Percentiles rank a stretch among this genome's conserved stretches.
phyloP scores from a whole-genome alignment of 495 filamentous ascomycete genomes.

The Pseudomonodictys pantanalensis region DNA sequence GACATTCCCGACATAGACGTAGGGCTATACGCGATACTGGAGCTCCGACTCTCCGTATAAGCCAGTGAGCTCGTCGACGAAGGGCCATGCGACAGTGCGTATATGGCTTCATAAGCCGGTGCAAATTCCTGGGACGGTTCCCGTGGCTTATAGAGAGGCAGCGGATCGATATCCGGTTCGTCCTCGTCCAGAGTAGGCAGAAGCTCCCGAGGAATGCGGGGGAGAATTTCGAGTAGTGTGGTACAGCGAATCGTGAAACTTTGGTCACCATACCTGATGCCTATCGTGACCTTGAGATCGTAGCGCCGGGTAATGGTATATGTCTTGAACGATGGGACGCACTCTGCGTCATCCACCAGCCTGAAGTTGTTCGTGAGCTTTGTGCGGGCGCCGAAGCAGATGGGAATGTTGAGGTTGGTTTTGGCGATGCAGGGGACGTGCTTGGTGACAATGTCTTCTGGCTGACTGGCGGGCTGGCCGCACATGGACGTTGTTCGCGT shows the following conservation, averaged over 20 bases:
- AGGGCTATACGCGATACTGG: no score
- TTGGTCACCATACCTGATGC: slow-evolving; percentile 6
- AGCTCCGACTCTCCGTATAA: no score
- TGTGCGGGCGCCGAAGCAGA: slow-evolving; percentile 8
- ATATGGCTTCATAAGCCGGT: slow-evolving; percentile 25
- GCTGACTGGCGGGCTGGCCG: slow-evolving; percentile 6
- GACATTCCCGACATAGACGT: no score
- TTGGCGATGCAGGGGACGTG: slow-evolving; percentile 24
- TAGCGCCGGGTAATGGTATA: slow-evolving; percentile 26
- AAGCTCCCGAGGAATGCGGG: slow-evolving; percentile 3
- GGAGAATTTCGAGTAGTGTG: slow-evolving; percentile 26
- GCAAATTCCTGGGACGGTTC: slow-evolving; percentile 13
- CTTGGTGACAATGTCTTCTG: slow-evolving; percentile 20
- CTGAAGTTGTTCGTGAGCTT: slow-evolving; percentile 23
- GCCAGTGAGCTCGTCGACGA: no score
- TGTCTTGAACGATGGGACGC: slow-evolving; percentile 24
- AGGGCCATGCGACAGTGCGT: slow-evolving; percentile 21
- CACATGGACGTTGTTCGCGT: slow-evolving; percentile 24
- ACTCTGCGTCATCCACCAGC: slow-evolving; percentile 27
- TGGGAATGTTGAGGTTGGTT: slow-evolving; percentile 5
- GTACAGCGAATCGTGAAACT: slow-evolving; percentile 15
- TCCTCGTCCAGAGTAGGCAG: not conserved
- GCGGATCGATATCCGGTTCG: slow-evolving; percentile 13
- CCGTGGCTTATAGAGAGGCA: slow-evolving; percentile 19
- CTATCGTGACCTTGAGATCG: slow-evolving; percentile 10